Base-by-base conservation (phyloP, 2,329 filamentous ascomycete genomes). In the Sporothrix brasiliensis region DNA sequence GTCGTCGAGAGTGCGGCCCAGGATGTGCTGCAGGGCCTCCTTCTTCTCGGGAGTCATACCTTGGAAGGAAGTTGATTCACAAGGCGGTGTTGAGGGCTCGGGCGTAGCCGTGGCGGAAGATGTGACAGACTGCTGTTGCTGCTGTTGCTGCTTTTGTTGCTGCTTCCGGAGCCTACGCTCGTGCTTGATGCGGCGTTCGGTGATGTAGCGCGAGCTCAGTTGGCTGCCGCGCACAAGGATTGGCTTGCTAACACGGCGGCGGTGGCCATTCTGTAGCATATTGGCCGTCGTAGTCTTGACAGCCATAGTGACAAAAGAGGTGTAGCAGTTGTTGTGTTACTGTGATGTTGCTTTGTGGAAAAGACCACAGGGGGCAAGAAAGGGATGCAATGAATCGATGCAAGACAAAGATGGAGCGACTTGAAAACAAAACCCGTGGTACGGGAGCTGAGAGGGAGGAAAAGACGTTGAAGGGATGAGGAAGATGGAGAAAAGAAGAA, bases 1-100 rank as follows among this genome's bases (percentile, higher is more conserved):
- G 13, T 73, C 73, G 68, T 72, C 70, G 14, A 71, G 53, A 56
- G 52, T 63, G 52, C 63, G 67, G 63, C 52, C 67, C 49, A 69
- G 49, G 27, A 69, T 49, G 39, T 58, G 30, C 66, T 68, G 58
- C 34, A 68, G 65, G 39, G 58, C 66, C 13, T 50, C 47, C 21
- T 61, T 67, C 47, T 69, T 69, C 41, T 69, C 66, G 34, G 67
- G 47, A n/a, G 66, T 47, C n/a, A 67, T 47, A 52, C 56, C 24
- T n/a, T 68, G 65, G 44, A 34, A 67, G 13, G 65, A 54, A 2
- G 65, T 34, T 24, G 58, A 14, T 65, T 53, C 44, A 24, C 60
- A 41, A 19, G 50, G 63, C 52, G 44, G 69, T 47, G 30, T 50
- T 5, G 19, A 30, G 30, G 65, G 47, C 69, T 60, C 53, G 14